Conservation (phyloP, 768 basidiomycete genomes). For the Bullera alba region DNA sequence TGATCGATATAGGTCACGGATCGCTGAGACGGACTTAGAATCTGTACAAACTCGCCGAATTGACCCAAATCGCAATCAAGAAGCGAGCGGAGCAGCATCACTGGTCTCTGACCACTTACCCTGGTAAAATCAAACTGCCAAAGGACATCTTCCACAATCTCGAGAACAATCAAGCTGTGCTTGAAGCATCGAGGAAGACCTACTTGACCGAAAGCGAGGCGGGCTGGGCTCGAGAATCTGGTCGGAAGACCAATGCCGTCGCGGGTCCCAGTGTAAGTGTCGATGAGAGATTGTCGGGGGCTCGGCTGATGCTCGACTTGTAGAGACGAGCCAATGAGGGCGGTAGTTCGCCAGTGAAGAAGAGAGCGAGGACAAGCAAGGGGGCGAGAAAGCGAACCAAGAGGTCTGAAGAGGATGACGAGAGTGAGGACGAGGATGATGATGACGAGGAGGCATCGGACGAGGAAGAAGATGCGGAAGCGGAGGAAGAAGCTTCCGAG, state of each 20-base stretch:
- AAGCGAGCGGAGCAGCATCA: constrained; percentile 56
- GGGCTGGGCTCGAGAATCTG: constrained; percentile 3
- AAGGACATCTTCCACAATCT: constrained; percentile 71
- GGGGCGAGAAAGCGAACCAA: constrained; percentile 7
- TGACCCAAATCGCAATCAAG: constrained; percentile 81
- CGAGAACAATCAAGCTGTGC: constrained; percentile 8
- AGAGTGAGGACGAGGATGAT: constrained; percentile 15
- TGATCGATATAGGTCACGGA: neutral
- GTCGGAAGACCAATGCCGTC: constrained; percentile 8
- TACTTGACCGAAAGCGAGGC: constrained; percentile 25
- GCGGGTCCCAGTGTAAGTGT: constrained; percentile 14
- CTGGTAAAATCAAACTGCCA: constrained; percentile 72
- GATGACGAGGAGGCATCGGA: constrained; percentile 7
- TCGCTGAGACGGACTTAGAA: constrained; percentile 53
- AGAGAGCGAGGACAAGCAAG: constrained; percentile 4
- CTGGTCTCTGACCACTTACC: constrained; percentile 74
- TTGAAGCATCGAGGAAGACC: neutral
- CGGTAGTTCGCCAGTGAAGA: constrained; percentile 2
- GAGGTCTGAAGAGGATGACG: constrained; percentile 3
- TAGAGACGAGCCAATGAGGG: neutral
- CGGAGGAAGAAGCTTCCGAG: constrained; percentile 20
- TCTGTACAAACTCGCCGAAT: constrained; percentile 76
- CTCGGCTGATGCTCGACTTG: neutral
- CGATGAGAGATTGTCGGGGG: neutral
- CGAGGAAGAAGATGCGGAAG: constrained; percentile 18